Evolutionary conservation across 495 filamentous ascomycete species (phyloP), one percentile per base, ranked within the genome.

Genomic region (Letharia columbiana): DNA sequence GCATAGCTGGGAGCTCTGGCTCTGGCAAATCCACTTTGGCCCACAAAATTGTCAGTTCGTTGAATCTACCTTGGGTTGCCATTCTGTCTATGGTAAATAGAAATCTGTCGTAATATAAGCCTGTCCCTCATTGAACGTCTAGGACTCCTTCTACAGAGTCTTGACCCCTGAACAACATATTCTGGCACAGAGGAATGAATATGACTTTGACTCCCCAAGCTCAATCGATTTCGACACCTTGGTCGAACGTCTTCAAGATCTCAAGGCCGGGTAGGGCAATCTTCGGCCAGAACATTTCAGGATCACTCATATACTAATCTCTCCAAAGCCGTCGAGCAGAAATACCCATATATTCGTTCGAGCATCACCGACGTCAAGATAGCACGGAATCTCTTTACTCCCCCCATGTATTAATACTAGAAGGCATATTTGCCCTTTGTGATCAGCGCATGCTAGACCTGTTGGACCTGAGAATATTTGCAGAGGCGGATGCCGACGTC

Each of bases 71-170:
- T 54, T 98, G 94, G 94, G 94, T 98, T 45, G 91, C 97, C 40
- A 96, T 98, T 74, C 77, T 98, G 68, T 93, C 91, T 42, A 97
- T 98, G 86, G 92, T 96, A 82, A 73, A 77, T 69, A 4, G 13
- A 41, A 52, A 35, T 33, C 18, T 10, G 18, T 31, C 20, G 33
- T 17, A 41, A n/a, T 13, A 17, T 13, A 39, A 33, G 31, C 13
- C 49, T 18, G n/a, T 7, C 57, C 31, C 41, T 60, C 52, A 60
- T 11, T 37, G 40, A 49, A 33, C 35, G 41, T 60, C 50, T 73
- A 96, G 92, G 94, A 98, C 73, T 96, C 92, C 2, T 98, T 95
- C 74, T 98, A 98, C 79, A 98, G 96, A 74, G 85, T 86, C 39
- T 78, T 98, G 69, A 83, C 80, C 58, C 76, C 83, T 5, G 91